Base-by-base conservation (phyloP, 306 rosid species). In the Canavalia ensiformis region DNA sequence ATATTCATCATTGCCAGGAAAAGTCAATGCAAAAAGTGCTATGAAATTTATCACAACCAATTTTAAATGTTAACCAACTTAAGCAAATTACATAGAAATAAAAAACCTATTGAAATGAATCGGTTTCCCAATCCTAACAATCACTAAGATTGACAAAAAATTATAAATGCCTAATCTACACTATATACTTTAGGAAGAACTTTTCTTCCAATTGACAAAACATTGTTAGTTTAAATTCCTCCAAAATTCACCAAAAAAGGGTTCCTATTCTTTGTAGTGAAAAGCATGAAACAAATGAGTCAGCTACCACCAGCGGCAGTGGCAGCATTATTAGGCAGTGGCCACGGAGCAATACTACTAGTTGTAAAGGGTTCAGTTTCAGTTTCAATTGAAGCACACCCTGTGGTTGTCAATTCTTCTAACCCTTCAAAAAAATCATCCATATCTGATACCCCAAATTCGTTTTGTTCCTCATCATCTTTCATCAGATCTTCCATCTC, bases 361-460 rank as follows among this genome's bases (percentile, higher is more conserved):
- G 79, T 54, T 68, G 91, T 85, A 11, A 91, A 87, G 2, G 85
- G 82, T 8, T 92, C 98, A 62, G 80, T 52, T 11, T 45, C 56
- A 54, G 33, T 18, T 18, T 18, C 25, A 18, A 18, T 0, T 18
- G 25, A 18, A 18, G 25, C 18, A 57, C 87, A 88, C 13, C 90
- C 72, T 11, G 88, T 89, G 3, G 25, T 18, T 18, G 25, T 18
- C 25, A 95, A 79, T 30, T 91, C 98, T 8, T 93, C 97, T 62
- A 93, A 87, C 4, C 96, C 99, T 79, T 87, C 93, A 59, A 90
- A 92, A 91, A 93, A 95, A 87, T 95, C 97, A 64, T 93, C 94
- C 72, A 87, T 82, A 71, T 91, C 95, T 31, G 90, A 84, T 12
- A 83, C 2, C 12, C 84, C 96, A 68, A 95, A 79, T 28, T 86